Conservation (phyloP, 345 rosid genomes). For the Trapa bicornis region DNA sequence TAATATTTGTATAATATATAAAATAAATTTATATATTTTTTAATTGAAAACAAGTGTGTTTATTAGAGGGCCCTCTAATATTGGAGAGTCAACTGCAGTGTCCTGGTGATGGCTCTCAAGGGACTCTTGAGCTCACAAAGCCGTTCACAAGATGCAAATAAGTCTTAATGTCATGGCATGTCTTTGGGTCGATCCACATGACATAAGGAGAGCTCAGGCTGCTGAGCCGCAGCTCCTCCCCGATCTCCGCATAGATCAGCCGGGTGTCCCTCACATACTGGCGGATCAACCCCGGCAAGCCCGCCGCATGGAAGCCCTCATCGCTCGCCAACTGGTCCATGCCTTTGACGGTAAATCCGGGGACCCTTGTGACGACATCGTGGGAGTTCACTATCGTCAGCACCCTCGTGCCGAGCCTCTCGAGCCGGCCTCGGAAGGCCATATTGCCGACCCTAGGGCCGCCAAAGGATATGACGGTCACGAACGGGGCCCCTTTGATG, state of each 20-base stretch:
- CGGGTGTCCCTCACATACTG: conserved; percentile 45
- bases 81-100: conserved; percentile 9
- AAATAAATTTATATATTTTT: too few relatives aligned
- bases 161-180: conserved; percentile 80
- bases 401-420: conserved; percentile 59
- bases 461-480: conserved; percentile 83
- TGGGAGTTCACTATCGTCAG: conserved; percentile 77
- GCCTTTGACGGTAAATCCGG: conserved; percentile 58
- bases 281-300: conserved; percentile 46
- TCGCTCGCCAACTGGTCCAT: conserved; percentile 12
- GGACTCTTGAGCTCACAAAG: conserved; percentile 70
- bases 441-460: conserved; percentile 88
- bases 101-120: conserved; percentile 40
- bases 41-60: too few relatives aligned
- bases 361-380: conserved; percentile 73
- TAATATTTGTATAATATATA: too few relatives aligned
- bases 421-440: conserved; percentile 47
- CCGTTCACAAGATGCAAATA: conserved; percentile 57
- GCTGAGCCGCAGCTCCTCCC: conserved; percentile 57
- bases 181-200: conserved; percentile 37
- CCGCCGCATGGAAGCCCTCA: conserved; percentile 9
- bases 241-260: conserved; percentile 78
- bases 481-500: conserved; percentile 39
- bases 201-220: conserved; percentile 58
- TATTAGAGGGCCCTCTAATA: too few relatives aligned